Evolutionary conservation across 306 rosid genomes (phyloP).

Genomic region (Sphenostylis stenocarpa): DNA sequence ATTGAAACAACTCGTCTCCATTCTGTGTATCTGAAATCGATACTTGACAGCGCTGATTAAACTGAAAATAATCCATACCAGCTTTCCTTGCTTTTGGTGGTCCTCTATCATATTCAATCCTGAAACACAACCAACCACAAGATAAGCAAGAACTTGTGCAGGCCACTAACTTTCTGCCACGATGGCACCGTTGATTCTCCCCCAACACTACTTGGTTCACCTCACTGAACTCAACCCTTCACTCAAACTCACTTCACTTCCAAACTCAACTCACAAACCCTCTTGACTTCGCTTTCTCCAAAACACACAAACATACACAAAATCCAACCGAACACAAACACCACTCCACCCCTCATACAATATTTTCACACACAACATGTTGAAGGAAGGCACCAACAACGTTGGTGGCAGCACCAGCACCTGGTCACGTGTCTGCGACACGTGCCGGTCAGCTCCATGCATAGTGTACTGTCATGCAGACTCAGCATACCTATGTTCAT

Average conservation of each 20-base stretch:
- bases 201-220: constrained; percentile 21
- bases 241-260: background rate
- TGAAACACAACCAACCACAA: constrained; percentile 45
- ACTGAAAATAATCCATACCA: too few relatives aligned
- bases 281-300: background rate
- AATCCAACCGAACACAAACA: background rate
- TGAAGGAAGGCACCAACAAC: constrained; percentile 40
- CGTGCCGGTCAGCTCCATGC: constrained; percentile 59
- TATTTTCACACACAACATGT: constrained; percentile 25
- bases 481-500: constrained; percentile 55
- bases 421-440: constrained; percentile 61
- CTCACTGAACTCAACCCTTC: background rate
- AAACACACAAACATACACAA: background rate
- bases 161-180: constrained; percentile 51
- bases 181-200: constrained; percentile 48
- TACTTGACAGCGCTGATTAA: too few relatives aligned
- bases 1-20: background rate
- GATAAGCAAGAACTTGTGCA: constrained; percentile 38
- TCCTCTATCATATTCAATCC: constrained; percentile 14
- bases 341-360: background rate
- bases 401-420: background rate
- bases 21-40: background rate
- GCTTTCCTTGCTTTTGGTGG: background rate
- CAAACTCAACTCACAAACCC: background rate
- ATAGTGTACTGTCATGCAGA: constrained; percentile 67